Percentiles rank a stretch among this genome's conserved stretches.
Evolutionary conservation across 2,329 filamentous ascomycete species (phyloP).

Genomic region (Aspergillus ruber): DNA sequence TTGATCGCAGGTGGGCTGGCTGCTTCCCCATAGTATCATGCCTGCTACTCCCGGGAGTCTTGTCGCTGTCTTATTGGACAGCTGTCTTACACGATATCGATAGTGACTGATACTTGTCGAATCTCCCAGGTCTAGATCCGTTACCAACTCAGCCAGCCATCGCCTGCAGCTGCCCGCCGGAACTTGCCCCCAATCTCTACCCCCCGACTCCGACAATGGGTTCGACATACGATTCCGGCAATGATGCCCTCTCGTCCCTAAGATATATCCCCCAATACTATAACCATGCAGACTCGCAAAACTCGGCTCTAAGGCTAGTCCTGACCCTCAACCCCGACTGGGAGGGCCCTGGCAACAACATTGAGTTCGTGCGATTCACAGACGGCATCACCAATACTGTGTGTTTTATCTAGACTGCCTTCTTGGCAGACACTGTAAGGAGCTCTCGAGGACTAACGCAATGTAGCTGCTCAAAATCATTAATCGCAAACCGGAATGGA

Average conservation of each 20-base stretch:
- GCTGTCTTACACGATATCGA: neutral
- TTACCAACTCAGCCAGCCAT: neutral
- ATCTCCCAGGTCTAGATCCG: neutral
- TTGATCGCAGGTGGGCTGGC: neutral
- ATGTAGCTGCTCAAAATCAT: conserved; percentile 47
- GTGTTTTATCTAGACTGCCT: conserved; percentile 27
- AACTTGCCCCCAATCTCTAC: neutral
- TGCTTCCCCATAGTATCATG: neutral
- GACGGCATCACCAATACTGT: conserved; percentile 97
- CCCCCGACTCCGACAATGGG: conserved; percentile 15
- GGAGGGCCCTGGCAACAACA: conserved; percentile 63
- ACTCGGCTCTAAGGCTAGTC: conserved; percentile 73
- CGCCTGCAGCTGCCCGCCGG: neutral
- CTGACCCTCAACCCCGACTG: conserved; percentile 77
- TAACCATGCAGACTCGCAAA: conserved; percentile 67
- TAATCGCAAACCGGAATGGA: conserved; percentile 54
- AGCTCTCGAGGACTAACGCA: conserved; percentile 13
- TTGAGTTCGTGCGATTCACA: conserved; percentile 87
- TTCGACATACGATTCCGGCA: conserved; percentile 14
- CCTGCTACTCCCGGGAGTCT: neutral
- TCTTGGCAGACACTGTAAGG: neutral
- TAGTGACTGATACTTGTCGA: neutral
- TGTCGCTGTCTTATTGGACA: neutral
- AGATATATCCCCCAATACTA: conserved; percentile 68
- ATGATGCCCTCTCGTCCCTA: conserved; percentile 15